phyloP scores from a whole-genome alignment of 2,329 filamentous ascomycete species.

The Penicillium sp. region DNA sequence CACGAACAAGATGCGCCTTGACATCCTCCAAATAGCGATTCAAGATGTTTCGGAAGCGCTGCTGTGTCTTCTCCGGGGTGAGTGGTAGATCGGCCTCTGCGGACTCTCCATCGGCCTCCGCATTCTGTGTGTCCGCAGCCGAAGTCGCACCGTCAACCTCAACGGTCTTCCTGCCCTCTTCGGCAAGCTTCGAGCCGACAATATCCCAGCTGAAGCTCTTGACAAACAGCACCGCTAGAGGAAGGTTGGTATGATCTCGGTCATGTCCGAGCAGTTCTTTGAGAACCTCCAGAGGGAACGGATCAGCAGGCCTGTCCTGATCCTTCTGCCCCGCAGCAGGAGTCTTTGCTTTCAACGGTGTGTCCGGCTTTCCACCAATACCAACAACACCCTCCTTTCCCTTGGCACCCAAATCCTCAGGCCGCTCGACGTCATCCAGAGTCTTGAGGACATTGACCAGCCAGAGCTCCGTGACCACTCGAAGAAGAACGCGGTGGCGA shows the following conservation, averaged over 20 bases:
- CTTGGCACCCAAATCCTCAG: conserved; percentile 60
- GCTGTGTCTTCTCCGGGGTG: conserved; percentile 72
- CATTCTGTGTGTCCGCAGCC: conserved; percentile 51
- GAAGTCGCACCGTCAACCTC: conserved; percentile 75
- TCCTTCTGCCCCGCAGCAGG: conserved; percentile 56
- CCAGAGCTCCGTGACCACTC: conserved; percentile 95
- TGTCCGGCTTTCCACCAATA: conserved; percentile 51
- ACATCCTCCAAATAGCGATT: conserved; percentile 91
- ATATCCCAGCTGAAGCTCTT: conserved; percentile 97
- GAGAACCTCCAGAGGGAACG: conserved; percentile 94
- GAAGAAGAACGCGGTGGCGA: conserved; percentile 80
- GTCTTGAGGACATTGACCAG: conserved; percentile 85
- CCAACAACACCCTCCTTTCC: conserved; percentile 53
- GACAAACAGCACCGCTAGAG: conserved; percentile 89
- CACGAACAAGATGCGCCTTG: conserved; percentile 81
- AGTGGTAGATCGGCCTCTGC: conserved; percentile 69
- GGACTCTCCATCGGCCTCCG: conserved; percentile 45
- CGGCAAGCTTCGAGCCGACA: conserved; percentile 71
- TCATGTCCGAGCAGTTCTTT: conserved; percentile 96
- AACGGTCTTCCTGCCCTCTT: conserved; percentile 79
- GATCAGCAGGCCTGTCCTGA: conserved; percentile 72
- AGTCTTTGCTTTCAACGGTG: conserved; percentile 62
- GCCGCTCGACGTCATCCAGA: conserved; percentile 67
- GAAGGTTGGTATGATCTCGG: conserved; percentile 86
- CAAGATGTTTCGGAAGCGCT: conserved; percentile 83